Base-by-base conservation (phyloP, 106 monocot genomes). In the Apostasia ramifera region DNA sequence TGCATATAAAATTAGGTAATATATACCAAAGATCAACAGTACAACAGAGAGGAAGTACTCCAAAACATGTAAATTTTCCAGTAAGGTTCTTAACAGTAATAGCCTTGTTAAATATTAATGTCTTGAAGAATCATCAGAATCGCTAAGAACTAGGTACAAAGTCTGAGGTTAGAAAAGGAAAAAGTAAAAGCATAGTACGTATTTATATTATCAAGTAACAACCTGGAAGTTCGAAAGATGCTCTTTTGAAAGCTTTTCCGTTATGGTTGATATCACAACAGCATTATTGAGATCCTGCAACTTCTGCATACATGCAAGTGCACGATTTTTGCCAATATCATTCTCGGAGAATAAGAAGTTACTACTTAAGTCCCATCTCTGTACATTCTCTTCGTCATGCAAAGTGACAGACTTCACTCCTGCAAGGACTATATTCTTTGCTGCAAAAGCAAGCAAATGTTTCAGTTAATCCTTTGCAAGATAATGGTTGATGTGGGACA, bases 181-280 rank as follows among this genome's bases (percentile, higher is more conserved):
- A 8, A 57, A 4, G 11, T 4, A 6, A 14, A 70, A 57, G 2
- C 3, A 4, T 8, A 2, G 1, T 12, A 52, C 42, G 59, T 57
- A n/a, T 57, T 4, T 57, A 4, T 4, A 8, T 11, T 38, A 56
- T 69, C 26, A 26, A 26, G 26, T 26, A 26, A 26, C 58, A 69
- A 89, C 90, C 86, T 90, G 90, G 66, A 86, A 90, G 57, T 80
- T 60, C 47, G 83, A 83, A 71, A 90, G 90, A 9, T 82, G 80
- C 45, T 85, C 89, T 63, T 86, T 83, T 8, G 70, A 11, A 61
- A 86, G 63, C 53, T 66, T 63, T 61, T 63, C 78, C 12, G 59
- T 81, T 13, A 81, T 13, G 48, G 90, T 79, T 70, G 77, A 80
- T 59, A 90, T 73, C 4, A 61, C 8, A 67, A 90, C 86, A 66